Evolutionary conservation across 2,329 filamentous ascomycete species (phyloP), one percentile per base, ranked within the genome.

Genomic region (Fusarium nanum): DNA sequence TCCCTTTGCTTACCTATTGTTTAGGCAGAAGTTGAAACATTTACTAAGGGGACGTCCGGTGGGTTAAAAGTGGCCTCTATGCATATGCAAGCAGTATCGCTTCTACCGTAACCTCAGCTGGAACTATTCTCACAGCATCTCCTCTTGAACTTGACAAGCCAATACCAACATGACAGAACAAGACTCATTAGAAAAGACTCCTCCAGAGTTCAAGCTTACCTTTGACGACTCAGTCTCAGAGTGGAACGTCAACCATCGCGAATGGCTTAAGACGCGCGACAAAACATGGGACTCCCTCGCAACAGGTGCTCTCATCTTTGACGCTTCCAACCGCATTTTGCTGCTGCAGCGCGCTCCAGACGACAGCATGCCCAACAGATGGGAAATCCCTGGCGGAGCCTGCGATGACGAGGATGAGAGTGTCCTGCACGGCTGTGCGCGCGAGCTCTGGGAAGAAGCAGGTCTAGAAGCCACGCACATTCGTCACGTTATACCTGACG

Each of bases 381-480:
- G 85, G 85, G 85, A 87, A 61, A 65, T 80, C 1, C 84, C 85
- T 2, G 85, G 85, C 23, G 85, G 85, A n/a, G 81, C 77, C 1
- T 81, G 81, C 42, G 85, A 86, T 52, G 53, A 73, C 0, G 74
- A 76, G 1, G 84, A 86, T 64, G 46, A 64, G 8, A 82, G 73
- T 14, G 78, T 87, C 7, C 76, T 87, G 6, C 70, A 80, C 48
- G 81, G 79, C 18, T 81, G 80, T n/a, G 82, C 79, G 18, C 79
- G 85, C 18, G 85, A 87, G 76, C 76, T 87, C 4, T 78, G 75
- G 74, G 85, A 87, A 74, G 84, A 86, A 73, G 72, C 82, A 11
- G 83, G 84, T 0, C 74, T 86, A 6, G 55, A 68, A 30, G 78
- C 77, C 6, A 67, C 49, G 13, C 72, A 72, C 32, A 68, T 83